phyloP scores from a whole-genome alignment of 1,139 yeast genomes.

The Wickerhamomyces sp. region DNA sequence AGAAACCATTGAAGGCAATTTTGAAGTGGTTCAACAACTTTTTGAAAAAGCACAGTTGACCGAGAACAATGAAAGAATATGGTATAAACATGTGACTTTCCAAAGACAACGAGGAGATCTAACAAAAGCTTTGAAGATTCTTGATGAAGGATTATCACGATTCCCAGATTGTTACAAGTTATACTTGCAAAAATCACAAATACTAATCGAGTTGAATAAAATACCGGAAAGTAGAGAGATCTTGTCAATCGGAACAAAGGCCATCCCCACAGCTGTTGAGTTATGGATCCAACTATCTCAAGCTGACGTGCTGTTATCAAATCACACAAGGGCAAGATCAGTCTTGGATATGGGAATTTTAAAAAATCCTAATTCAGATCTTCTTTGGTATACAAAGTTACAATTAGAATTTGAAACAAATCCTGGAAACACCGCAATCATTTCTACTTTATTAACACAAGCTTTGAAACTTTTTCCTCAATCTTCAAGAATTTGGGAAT shows the following conservation, averaged over 20 bases:
- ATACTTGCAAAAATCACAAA: constrained; percentile 56
- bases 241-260: constrained; percentile 44
- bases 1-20: constrained; percentile 40
- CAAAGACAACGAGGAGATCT: constrained; percentile 36
- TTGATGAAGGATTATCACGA: constrained; percentile 39
- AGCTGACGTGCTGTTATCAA: constrained; percentile 37
- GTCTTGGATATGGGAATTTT: constrained; percentile 63
- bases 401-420: constrained; percentile 49
- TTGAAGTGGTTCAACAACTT: constrained; percentile 36
- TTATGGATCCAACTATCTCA: constrained; percentile 57
- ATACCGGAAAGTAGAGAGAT: constrained; percentile 41
- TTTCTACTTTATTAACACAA: constrained; percentile 49
- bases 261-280: constrained; percentile 36
- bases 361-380: constrained; percentile 43
- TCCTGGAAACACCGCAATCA: constrained; percentile 49
- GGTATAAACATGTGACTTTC: constrained; percentile 60
- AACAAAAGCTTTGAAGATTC: constrained; percentile 34
- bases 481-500: constrained; percentile 60
- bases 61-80: constrained; percentile 41
- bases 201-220: constrained; percentile 31
- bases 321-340: constrained; percentile 62
- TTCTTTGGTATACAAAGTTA: constrained; percentile 55
- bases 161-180: constrained; percentile 48
- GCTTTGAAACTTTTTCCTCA: constrained; percentile 59
- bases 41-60: constrained; percentile 37